Evolutionary conservation across 257 asterid genomes (phyloP).

Genomic region (Ophiorrhiza pumila): DNA sequence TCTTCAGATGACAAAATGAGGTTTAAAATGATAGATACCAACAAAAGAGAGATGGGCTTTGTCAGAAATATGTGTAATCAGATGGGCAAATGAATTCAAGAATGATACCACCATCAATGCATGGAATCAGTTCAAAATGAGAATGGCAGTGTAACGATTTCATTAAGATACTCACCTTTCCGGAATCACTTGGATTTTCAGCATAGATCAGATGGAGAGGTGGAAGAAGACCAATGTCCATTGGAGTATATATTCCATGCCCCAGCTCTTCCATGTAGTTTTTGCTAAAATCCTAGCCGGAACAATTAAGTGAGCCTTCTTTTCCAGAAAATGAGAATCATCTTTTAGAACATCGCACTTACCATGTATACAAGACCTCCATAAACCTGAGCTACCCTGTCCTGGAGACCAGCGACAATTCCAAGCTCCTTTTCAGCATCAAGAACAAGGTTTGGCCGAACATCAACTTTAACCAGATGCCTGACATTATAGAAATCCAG

Average conservation of each 20-base stretch:
- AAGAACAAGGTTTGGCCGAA: constrained; percentile 85
- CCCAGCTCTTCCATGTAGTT: constrained; percentile 77
- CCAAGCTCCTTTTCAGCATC: constrained; percentile 94
- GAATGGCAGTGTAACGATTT: neutral
- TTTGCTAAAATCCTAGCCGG: constrained; percentile 65
- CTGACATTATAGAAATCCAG: constrained; percentile 87
- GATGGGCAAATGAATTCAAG: neutral
- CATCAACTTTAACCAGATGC: constrained; percentile 70
- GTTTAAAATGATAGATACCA: neutral
- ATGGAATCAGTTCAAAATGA: neutral
- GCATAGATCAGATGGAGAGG: constrained; percentile 84
- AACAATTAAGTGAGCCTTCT: neutral
- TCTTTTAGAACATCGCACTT: constrained; percentile 8
- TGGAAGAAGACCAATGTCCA: constrained; percentile 78
- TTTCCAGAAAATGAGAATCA: neutral
- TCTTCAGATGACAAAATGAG: neutral
- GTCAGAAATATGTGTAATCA: neutral
- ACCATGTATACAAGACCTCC: constrained; percentile 97
- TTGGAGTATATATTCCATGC: constrained; percentile 63
- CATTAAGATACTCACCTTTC: constrained; percentile 52
- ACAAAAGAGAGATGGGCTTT: neutral
- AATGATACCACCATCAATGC: neutral
- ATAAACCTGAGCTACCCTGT: constrained; percentile 95
- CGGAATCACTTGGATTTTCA: constrained; percentile 93
- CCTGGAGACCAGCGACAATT: constrained; percentile 96